Base-by-base conservation (phyloP, 495 filamentous ascomycete species). In the Aspergillus hancockii region DNA sequence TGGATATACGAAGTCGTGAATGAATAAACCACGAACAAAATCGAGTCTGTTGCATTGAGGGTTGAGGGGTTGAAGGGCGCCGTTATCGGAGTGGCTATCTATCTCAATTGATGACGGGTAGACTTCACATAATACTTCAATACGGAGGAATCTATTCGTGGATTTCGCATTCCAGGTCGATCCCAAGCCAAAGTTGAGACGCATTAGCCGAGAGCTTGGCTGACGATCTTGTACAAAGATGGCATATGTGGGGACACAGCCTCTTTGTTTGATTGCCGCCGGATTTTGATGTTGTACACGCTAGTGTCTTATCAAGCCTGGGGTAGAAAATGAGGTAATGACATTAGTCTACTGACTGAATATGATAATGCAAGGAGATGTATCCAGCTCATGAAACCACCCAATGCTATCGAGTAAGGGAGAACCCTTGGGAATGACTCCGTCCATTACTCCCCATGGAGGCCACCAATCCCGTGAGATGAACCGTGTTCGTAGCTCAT, bases 171-270 rank as follows among this genome's bases (percentile, higher is more conserved):
- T 45, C 18, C 41, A 12, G 18, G n/a, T 4, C 5, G 41, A n/a
- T 45, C 41, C 41, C 41, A n/a, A 21, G n/a, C 16, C 41, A 45
- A 1, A n/a, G 16, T n/a, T 47, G 43, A 47, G 43, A 47, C 19
- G 43, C 43, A 47, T 47, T 47, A 47, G 43, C 19, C 43, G 43
- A 47, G 43, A 47, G 43, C 43, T 47, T 47, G 43, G 43, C 43
- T 47, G 43, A 47, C 19, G 43, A 47, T 47, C 43, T 47, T 22
- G 16, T n/a, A 45, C 41, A 12, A 45, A 45, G 18, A 45, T n/a
- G 41, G 41, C 41, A 45, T 8, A 16, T 45, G 41, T 45, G 41
- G 41, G 41, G 8, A 45, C 41, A 45, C 41, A 45, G 18, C 18
- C 14, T 45, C 9, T 8, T 45, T 18, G 2, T 3, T 28, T 28